Conservation (phyloP, 306 rosid species). For the Neltuma alba region DNA sequence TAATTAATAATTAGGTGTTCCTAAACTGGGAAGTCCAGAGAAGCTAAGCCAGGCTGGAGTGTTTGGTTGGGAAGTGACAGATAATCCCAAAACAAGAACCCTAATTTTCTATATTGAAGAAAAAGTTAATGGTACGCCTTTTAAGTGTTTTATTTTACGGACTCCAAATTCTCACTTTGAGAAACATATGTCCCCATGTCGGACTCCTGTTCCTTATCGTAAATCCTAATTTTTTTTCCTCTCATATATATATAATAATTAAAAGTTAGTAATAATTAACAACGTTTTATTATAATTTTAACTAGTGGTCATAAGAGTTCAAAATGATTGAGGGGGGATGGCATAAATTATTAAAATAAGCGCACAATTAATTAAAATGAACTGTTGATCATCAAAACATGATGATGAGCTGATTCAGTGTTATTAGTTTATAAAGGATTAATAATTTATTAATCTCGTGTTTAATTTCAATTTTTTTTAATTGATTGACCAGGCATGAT, state of each 20-base stretch:
- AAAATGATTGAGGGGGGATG: not conserved
- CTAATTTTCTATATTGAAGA: not conserved
- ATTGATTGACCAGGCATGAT: not conserved
- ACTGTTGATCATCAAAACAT: not conserved
- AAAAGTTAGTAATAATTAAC: not conserved
- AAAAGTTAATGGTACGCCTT: slow-evolving; percentile 2
- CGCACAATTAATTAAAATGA: not conserved
- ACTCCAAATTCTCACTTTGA: slow-evolving; percentile 26
- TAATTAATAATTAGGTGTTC: slow-evolving; percentile 2
- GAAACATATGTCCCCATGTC: slow-evolving; percentile 37
- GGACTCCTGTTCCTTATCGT: slow-evolving; percentile 35
- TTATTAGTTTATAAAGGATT: not conserved
- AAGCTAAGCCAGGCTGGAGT: slow-evolving; percentile 37
- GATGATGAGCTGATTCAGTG: too few relatives aligned
- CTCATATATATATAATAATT: not conserved
- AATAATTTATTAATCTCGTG: not conserved
- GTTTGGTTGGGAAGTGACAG: slow-evolving; percentile 33
- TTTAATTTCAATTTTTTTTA: not conserved
- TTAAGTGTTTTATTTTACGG: slow-evolving; percentile 35
- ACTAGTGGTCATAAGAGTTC: not conserved
- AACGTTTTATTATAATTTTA: not conserved
- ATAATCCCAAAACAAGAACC: slow-evolving; percentile 42
- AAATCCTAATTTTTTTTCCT: slow-evolving; percentile 3
- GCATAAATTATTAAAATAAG: not conserved
- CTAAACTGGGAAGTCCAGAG: not conserved